Conservation (phyloP, 805 yeast species). For the Myxozyma sirexii region DNA sequence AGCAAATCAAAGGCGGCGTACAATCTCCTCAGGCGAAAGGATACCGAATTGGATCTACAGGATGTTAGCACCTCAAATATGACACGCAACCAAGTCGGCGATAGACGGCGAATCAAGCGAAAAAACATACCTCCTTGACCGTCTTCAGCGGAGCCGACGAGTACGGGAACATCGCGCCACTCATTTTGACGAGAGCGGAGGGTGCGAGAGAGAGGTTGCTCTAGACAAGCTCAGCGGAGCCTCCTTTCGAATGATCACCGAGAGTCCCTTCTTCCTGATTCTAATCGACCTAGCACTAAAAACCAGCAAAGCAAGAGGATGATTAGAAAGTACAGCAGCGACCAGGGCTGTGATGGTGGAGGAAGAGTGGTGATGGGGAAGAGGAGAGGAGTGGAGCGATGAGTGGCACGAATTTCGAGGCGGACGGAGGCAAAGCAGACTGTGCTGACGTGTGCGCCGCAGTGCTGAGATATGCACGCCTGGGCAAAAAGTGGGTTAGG, state of each 20-base stretch:
- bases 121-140: slow-evolving; percentile 80
- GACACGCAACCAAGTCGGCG: not conserved
- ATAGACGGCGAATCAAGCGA: not conserved
- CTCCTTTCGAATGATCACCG: not conserved
- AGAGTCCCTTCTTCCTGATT: not conserved
- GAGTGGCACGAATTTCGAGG: not conserved
- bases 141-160: slow-evolving; percentile 98
- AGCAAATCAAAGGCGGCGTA: slow-evolving; percentile 39
- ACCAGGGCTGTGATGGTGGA: not conserved
- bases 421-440: slow-evolving; percentile 1
- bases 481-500: slow-evolving; percentile 5
- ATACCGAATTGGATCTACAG: slow-evolving; percentile 88
- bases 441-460: slow-evolving; percentile 1
- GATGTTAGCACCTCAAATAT: not conserved
- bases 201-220: slow-evolving; percentile 6
- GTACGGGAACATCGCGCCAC: slow-evolving; percentile 63
- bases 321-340: not conserved
- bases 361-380: not conserved
- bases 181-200: slow-evolving; percentile 22
- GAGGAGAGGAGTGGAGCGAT: not conserved
- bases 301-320: not conserved
- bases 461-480: slow-evolving; percentile 3
- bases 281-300: not conserved
- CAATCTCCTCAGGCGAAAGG: slow-evolving; percentile 93
- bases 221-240: slow-evolving; percentile 12